These are phyloP conservation scores for Euclidium syriacum DNA, from an alignment of 345 rosid genomes.

Conservation along the genomic window DNA sequence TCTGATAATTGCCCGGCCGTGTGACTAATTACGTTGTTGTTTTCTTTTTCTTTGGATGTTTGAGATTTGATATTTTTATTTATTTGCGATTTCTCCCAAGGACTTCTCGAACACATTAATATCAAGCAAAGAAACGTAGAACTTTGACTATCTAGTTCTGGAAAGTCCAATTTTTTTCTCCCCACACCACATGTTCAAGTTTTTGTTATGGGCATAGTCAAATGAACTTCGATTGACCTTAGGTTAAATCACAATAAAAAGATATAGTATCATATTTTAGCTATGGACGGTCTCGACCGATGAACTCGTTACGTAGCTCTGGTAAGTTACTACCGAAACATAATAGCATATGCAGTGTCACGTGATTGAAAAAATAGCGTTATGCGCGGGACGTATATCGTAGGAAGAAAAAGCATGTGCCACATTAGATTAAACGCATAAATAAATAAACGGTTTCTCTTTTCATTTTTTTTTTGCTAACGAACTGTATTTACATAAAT, in stretches of 20 bases:
- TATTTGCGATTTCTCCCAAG: background rate
- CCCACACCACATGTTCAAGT: background rate
- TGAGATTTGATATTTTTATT: background rate
- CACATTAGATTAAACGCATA: constrained; percentile 6
- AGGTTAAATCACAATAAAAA: background rate
- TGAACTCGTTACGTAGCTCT: background rate
- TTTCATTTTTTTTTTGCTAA: background rate
- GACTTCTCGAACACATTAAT: background rate
- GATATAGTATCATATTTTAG: background rate
- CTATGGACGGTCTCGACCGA: constrained; percentile 15
- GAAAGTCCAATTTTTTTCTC: background rate
- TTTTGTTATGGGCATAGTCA: constrained; percentile 15
- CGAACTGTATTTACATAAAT: background rate
- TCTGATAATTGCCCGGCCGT: no score
- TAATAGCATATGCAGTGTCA: background rate
- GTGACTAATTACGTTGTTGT: no score
- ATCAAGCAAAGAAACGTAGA: background rate
- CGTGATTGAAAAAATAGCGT: constrained; percentile 11
- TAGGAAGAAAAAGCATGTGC: constrained; percentile 28
- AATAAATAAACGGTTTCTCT: background rate
- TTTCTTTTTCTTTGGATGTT: no score
- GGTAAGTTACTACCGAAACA: background rate
- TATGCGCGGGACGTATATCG: constrained; percentile 21
- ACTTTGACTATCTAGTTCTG: constrained; percentile 1
- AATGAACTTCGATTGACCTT: background rate